Base-by-base conservation (phyloP, 805 yeast genomes). In the Candida chauliodis region DNA sequence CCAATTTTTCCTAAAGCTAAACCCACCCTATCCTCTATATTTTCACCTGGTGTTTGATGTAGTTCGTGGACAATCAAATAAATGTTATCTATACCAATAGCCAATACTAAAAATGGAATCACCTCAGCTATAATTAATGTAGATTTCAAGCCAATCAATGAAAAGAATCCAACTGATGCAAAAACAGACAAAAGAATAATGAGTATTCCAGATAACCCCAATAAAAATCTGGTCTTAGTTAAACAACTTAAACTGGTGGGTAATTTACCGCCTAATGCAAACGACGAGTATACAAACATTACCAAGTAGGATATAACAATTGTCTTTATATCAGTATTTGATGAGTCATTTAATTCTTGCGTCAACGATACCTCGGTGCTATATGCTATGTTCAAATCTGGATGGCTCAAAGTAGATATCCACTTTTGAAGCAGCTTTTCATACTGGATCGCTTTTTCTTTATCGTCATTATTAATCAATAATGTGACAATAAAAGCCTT, bases 81-180 rank as follows among this genome's bases (percentile, higher is more conserved):
- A 18, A 91, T 85, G 56, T 91, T 91, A 61, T 91, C 99, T 19
- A 91, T 88, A n/a, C 99, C 99, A 40, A 91, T 81, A 0, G 99
- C 99, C 41, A 91, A 69, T 10, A 91, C 84, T 51, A 91, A 66
- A 54, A 91, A 91, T 8, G 98, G 98, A 23, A 91, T 91, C 5
- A 91, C 99, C 57, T 93, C 98, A 2, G 98, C 97, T 41, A 91
- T 88, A 47, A 91, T 90, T 30, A 91, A 66, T 0, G 98, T 91
- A 0, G 95, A 85, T 52, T 85, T 87, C 34, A 90, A 61, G 0
- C 93, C 95, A n/a, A 84, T 42, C 5, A 75, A 51, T 9, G 93
- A 76, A 59, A 87, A 84, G 4, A 88, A 49, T 0, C 98, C 98
- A 0, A 89, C 86, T 0, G 97, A 79, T 1, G 95, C 74, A 1